Percentiles rank a stretch among this genome's conserved stretches.
These are phyloP conservation scores for Geotrichum candidum DNA, from an alignment of 1,139 yeast species.

Conservation along the genomic window DNA sequence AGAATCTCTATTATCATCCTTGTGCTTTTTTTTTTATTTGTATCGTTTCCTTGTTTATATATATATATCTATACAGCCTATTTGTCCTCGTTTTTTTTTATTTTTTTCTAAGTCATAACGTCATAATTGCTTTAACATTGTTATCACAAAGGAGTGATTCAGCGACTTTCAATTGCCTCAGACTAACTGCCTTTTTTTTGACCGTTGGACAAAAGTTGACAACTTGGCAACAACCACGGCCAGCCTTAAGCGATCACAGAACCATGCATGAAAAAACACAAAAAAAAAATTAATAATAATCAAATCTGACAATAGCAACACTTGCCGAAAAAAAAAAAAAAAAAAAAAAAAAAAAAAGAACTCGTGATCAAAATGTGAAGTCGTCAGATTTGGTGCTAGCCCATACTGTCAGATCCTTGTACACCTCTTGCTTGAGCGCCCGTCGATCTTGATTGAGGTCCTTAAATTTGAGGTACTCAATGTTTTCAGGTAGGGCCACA, in stretches of 20 bases:
- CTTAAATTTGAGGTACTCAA: slow-evolving; percentile 8
- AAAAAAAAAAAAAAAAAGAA: no score
- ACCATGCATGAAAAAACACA: neutral
- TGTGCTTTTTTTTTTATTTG: neutral
- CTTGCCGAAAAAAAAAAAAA: no score
- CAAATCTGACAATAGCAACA: no score
- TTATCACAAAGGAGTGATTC: neutral
- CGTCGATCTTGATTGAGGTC: slow-evolving; percentile 19
- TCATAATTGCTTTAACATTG: slow-evolving; percentile 8
- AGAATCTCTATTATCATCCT: neutral
- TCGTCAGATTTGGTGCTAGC: slow-evolving; percentile 28
- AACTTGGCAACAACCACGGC: neutral
- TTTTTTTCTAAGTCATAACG: neutral
- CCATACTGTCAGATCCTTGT: slow-evolving; percentile 28
- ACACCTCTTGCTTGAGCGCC: slow-evolving; percentile 23
- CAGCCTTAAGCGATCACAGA: neutral
- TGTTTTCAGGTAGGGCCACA: neutral
- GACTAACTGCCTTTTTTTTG: neutral
- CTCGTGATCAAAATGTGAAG: slow-evolving; percentile 20
- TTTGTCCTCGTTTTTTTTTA: neutral
- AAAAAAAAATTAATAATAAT: no score
- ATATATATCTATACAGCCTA: neutral
- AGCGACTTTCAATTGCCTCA: neutral
- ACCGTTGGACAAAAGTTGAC: neutral
- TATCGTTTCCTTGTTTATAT: neutral